Evolutionary conservation across 495 filamentous ascomycete species (phyloP).

Genomic region (Penicillium coffeae): DNA sequence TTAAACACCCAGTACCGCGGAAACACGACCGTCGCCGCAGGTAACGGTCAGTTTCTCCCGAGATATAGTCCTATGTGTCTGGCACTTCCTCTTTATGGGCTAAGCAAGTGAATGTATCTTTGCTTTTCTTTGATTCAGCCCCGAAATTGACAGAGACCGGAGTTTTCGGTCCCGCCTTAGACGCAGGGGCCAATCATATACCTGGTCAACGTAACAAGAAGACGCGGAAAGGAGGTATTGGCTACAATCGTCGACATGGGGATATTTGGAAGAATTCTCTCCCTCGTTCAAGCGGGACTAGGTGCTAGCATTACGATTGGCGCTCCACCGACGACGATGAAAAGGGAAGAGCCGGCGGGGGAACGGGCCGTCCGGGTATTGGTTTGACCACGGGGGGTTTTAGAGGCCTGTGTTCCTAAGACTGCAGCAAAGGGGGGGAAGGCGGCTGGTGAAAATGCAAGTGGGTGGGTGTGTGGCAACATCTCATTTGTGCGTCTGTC

Average conservation of each 20-base stretch:
- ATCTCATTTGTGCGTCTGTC: neutral
- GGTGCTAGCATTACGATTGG: constrained; percentile 7
- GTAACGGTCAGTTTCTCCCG: too few relatives aligned
- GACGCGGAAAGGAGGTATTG: neutral
- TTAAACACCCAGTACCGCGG: neutral
- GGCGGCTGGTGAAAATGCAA: too few relatives aligned
- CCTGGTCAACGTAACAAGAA: neutral
- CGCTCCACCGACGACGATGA: constrained; percentile 9
- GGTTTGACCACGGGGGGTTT: constrained; percentile 14
- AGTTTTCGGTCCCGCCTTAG: neutral
- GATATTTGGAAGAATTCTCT: neutral
- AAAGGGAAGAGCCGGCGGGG: constrained; percentile 22
- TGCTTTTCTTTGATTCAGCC: neutral
- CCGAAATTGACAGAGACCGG: neutral
- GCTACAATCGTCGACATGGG: neutral
- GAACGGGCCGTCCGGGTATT: constrained; percentile 26
- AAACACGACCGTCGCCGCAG: constrained; percentile 4
- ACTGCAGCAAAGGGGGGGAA: too few relatives aligned
- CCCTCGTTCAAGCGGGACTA: neutral
- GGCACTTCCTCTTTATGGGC: too few relatives aligned
- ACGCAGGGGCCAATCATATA: constrained; percentile 1
- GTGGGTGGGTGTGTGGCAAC: constrained; percentile 1
- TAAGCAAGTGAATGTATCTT: too few relatives aligned
- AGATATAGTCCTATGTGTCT: too few relatives aligned
- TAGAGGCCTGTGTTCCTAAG: neutral